Evolutionary conservation across 805 yeast genomes (phyloP).

Genomic region (Kodamaea fukazawae): DNA sequence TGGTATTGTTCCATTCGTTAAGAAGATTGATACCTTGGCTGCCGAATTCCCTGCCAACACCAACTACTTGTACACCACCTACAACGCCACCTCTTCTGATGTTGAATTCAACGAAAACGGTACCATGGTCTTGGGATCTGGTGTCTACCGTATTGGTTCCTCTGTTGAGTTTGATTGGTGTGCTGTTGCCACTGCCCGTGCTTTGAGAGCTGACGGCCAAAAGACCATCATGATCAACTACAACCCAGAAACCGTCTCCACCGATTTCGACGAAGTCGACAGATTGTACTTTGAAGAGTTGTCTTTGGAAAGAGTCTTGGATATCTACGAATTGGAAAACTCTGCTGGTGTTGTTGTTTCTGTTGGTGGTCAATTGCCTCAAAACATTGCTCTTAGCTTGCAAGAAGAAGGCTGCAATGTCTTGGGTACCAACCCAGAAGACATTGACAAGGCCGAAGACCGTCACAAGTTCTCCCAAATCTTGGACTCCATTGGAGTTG

Average conservation of each 20-base stretch:
- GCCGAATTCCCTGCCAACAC: conserved; percentile 99
- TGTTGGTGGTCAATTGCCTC: conserved; percentile 98
- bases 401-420: conserved; percentile 83
- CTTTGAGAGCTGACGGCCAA: conserved; percentile 81
- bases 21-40: conserved; percentile 95
- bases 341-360: conserved; percentile 91
- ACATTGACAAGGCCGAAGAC: conserved; percentile 96
- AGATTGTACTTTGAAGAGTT: conserved; percentile 94
- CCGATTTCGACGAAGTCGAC: conserved; percentile 98
- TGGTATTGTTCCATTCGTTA: conserved; percentile 88
- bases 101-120: conserved; percentile 86
- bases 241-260: conserved; percentile 97
- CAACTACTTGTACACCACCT: conserved; percentile 92
- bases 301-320: conserved; percentile 94
- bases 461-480: conserved; percentile 96
- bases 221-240: conserved; percentile 95
- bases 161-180: conserved; percentile 99
- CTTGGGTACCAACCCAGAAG: conserved; percentile 91
- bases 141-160: conserved; percentile 97
- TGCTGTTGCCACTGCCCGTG: conserved; percentile 95
- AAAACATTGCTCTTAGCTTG: conserved; percentile 86
- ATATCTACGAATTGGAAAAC: conserved; percentile 89
- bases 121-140: conserved; percentile 94
- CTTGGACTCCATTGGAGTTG: conserved; percentile 87
- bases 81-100: conserved; percentile 86